Evolutionary conservation across 768 basidiomycete genomes (phyloP).

Genomic region (Tricholoma sp.): DNA sequence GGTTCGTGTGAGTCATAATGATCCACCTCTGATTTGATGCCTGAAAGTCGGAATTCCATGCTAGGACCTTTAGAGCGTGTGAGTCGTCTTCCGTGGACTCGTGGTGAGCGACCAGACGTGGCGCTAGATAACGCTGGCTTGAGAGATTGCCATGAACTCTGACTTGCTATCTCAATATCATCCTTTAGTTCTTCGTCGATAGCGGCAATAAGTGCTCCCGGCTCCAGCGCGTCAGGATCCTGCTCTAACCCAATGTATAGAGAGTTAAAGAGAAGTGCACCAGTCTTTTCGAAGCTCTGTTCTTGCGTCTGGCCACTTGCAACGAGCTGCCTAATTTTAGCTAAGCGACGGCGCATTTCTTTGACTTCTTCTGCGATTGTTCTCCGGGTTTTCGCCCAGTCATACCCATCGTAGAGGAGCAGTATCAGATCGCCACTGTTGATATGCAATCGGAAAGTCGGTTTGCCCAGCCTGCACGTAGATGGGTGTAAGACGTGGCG

Average conservation of each 20-base stretch:
- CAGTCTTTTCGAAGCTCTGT: conserved; percentile 64
- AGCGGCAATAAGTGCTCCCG: conserved; percentile 75
- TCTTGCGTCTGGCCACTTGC: conserved; percentile 87
- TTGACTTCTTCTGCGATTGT: conserved; percentile 85
- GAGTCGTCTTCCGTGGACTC: conserved; percentile 54
- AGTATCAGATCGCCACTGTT: conserved; percentile 60
- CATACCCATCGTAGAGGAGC: conserved; percentile 89
- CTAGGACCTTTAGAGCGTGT: conserved; percentile 72
- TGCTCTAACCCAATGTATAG: conserved; percentile 89
- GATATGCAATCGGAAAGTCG: conserved; percentile 49
- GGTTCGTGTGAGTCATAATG: conserved; percentile 50
- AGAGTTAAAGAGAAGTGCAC: conserved; percentile 86
- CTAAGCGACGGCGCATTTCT: conserved; percentile 79
- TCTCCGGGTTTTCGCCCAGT: conserved; percentile 84
- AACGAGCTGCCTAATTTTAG: conserved; percentile 88
- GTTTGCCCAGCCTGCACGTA: conserved; percentile 36
- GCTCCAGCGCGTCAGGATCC: conserved; percentile 69
- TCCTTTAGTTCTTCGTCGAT: conserved; percentile 89
- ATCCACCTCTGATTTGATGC: conserved; percentile 63
- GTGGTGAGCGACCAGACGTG: conserved; percentile 31
- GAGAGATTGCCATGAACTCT: conserved; percentile 92
- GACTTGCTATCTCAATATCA: conserved; percentile 65
- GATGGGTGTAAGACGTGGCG: conserved; percentile 3
- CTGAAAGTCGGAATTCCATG: conserved; percentile 78
- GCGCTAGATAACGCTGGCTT: conserved; percentile 44